Percentiles rank a stretch among this genome's conserved stretches.
Evolutionary conservation across 2,329 filamentous ascomycete species (phyloP).

Genomic region (Aspergillus thermomutatus): DNA sequence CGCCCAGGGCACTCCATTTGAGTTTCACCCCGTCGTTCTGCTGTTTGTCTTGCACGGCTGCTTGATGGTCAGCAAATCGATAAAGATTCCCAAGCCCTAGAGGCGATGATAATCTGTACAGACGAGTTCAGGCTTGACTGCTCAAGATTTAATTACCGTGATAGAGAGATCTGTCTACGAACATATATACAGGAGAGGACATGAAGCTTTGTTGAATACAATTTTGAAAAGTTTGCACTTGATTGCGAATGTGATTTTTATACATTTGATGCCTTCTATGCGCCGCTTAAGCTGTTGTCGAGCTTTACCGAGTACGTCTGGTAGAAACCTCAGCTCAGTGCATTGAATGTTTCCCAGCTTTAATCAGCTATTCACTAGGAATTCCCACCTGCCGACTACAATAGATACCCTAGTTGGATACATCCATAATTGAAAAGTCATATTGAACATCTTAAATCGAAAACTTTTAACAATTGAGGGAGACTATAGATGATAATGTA

Average conservation of each 20-base stretch:
- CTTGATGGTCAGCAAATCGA: constrained; percentile 90
- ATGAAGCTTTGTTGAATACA: constrained; percentile 13
- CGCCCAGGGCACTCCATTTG: constrained; percentile 64
- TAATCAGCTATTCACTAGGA: too few relatives aligned
- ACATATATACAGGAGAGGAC: constrained; percentile 17
- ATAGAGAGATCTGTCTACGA: constrained; percentile 18
- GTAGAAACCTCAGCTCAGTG: too few relatives aligned
- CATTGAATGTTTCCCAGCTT: too few relatives aligned
- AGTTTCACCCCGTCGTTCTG: constrained; percentile 78
- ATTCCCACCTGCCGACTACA: too few relatives aligned
- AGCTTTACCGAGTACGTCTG: too few relatives aligned
- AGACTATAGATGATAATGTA: too few relatives aligned
- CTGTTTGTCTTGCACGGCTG: constrained; percentile 88
- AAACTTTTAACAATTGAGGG: neutral
- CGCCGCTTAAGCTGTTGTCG: too few relatives aligned
- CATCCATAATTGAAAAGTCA: neutral
- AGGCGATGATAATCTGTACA: constrained; percentile 6
- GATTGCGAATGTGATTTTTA: too few relatives aligned
- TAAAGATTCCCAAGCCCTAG: constrained; percentile 86
- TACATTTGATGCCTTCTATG: too few relatives aligned
- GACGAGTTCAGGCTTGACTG: constrained; percentile 10
- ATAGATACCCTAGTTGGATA: neutral
- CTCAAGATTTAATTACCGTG: constrained; percentile 5
- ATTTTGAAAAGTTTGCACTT: neutral
- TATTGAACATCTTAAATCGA: neutral